Percentiles rank a stretch among this genome's conserved stretches.
These are phyloP conservation scores for Candida gigantensis DNA, from an alignment of 1,139 yeast species.

Conservation along the genomic window DNA sequence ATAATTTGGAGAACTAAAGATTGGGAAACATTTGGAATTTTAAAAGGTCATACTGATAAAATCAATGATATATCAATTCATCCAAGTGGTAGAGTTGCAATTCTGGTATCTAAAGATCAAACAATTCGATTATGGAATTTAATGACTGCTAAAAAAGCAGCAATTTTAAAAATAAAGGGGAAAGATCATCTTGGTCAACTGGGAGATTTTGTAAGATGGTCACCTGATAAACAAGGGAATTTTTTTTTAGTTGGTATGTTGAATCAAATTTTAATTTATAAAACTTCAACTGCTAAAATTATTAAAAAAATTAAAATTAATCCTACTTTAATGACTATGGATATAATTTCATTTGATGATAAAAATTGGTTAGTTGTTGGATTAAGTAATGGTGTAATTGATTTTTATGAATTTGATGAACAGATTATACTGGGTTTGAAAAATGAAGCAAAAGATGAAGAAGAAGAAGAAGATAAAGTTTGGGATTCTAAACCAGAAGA, in stretches of 20 bases:
- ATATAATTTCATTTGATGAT: slow-evolving; percentile 44
- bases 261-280: slow-evolving; percentile 64
- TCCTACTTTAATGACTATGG: slow-evolving; percentile 70
- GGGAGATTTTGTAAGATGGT: slow-evolving; percentile 70
- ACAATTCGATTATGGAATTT: slow-evolving; percentile 90
- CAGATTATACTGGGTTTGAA: slow-evolving; percentile 3
- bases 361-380: slow-evolving; percentile 67
- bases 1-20: slow-evolving; percentile 95
- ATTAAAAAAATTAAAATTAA: slow-evolving; percentile 49
- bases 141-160: slow-evolving; percentile 97
- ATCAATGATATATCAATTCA: slow-evolving; percentile 86
- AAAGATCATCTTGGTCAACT: slow-evolving; percentile 63
- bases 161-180: slow-evolving; percentile 72
- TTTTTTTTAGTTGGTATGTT: slow-evolving; percentile 75
- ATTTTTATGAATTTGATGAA: slow-evolving; percentile 40
- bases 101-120: slow-evolving; percentile 83
- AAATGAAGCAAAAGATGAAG: slow-evolving; percentile 2
- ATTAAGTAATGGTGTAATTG: slow-evolving; percentile 70
- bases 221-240: slow-evolving; percentile 49
- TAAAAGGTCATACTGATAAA: slow-evolving; percentile 81
- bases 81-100: slow-evolving; percentile 89
- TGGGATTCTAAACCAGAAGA: slow-evolving; percentile 32
- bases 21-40: slow-evolving; percentile 89
- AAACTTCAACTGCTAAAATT: slow-evolving; percentile 63
- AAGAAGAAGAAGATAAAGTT: slow-evolving; percentile 26